Percentiles rank a stretch among this genome's conserved stretches.
These are phyloP conservation scores for Polyporus arcularius DNA, from an alignment of 768 basidiomycete genomes.

Conservation along the genomic window DNA sequence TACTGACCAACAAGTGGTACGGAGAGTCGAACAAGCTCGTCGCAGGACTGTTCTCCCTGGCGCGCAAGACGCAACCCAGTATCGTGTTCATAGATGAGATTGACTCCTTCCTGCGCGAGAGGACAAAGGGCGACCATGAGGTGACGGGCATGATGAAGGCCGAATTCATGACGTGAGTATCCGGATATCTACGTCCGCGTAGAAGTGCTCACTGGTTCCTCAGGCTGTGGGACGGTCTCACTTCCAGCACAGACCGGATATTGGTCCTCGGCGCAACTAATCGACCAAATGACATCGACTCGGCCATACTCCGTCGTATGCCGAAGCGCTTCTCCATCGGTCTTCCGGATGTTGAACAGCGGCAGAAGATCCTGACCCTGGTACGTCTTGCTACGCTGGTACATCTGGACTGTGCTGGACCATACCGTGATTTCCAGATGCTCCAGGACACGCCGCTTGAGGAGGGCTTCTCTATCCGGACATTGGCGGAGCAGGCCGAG, in stretches of 20 bases:
- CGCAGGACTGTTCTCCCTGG: constrained; percentile 90
- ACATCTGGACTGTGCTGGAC: neutral
- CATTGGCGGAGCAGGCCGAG: constrained; percentile 67
- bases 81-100: constrained; percentile 99
- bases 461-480: constrained; percentile 57
- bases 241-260: constrained; percentile 79
- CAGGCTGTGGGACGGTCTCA: constrained; percentile 94
- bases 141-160: constrained; percentile 99
- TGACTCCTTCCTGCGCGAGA: constrained; percentile 89
- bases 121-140: constrained; percentile 90
- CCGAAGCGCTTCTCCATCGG: constrained; percentile 91
- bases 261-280: constrained; percentile 95
- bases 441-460: constrained; percentile 74
- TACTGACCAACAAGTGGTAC: constrained; percentile 81
- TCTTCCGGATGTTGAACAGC: constrained; percentile 76
- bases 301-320: constrained; percentile 92
- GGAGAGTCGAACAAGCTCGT: constrained; percentile 95
- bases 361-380: constrained; percentile 80
- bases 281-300: constrained; percentile 88
- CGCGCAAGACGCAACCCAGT: constrained; percentile 88
- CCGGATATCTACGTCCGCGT: neutral
- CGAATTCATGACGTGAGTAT: constrained; percentile 84
- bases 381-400: constrained; percentile 41
- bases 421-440: constrained; percentile 56
- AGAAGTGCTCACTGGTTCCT: neutral